Percentiles rank a stretch among this genome's conserved stretches.
Conservation (phyloP, 768 basidiomycete genomes). For the Boletus pseudo-olivaceus region DNA sequence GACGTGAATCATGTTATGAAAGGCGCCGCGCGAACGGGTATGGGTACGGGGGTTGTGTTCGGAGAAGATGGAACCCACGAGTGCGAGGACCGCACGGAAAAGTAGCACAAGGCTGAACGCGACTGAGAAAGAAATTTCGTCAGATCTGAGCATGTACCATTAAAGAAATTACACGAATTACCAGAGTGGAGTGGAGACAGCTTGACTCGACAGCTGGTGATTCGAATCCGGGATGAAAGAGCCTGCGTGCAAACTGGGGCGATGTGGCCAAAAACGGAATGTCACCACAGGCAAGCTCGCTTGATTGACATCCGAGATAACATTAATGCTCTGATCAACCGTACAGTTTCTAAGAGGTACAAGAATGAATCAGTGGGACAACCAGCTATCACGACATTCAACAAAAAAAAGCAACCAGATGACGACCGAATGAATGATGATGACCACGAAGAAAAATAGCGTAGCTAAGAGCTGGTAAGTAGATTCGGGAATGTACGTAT, state of each 20-base stretch:
- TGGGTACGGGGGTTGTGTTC: not conserved
- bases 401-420: conserved; percentile 5
- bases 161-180: not conserved
- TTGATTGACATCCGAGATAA: not conserved
- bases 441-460: conserved; percentile 1
- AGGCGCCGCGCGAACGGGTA: conserved; percentile 8
- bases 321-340: not conserved
- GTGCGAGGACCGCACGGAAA: conserved; percentile 25
- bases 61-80: conserved; percentile 13
- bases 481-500: conserved; percentile 15
- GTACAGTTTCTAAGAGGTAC: conserved; percentile 7
- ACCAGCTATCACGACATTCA: conserved; percentile 4
- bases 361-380: conserved; percentile 9
- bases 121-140: conserved; percentile 15
- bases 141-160: not conserved
- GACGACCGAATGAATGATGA: conserved; percentile 2
- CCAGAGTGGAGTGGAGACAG: conserved; percentile 29
- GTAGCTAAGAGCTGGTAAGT: conserved; percentile 8
- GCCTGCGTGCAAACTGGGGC: not conserved
- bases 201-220: conserved; percentile 19
- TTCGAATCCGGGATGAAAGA: conserved; percentile 1
- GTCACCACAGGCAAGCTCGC: too few species aligned
- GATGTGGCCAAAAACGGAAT: conserved; percentile 15
- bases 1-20: conserved; percentile 38
- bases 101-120: conserved; percentile 35